phyloP scores from a whole-genome alignment of 164 flowering plant genomes.

The Magnolia kwangsiensis region DNA sequence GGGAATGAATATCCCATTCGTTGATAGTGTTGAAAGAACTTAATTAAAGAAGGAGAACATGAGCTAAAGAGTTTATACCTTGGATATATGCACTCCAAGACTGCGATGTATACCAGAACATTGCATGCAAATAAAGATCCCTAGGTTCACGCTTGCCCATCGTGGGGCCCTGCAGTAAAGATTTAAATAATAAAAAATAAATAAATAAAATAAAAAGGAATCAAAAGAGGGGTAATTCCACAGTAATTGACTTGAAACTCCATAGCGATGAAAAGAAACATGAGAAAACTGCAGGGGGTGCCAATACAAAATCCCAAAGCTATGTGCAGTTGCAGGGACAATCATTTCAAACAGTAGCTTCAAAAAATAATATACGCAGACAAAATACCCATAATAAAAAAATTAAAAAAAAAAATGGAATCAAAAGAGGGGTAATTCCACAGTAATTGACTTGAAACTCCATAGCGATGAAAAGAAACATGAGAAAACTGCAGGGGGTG shows the following conservation, averaged over 20 bases:
- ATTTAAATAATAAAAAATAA: too few species aligned
- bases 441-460: not conserved
- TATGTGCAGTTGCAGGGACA: not conserved
- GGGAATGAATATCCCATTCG: not conserved
- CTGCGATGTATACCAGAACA: constrained; percentile 86
- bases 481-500: not conserved
- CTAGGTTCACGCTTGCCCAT: constrained; percentile 91
- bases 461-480: not conserved
- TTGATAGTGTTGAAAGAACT: not conserved
- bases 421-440: not conserved
- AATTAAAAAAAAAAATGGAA: too few species aligned
- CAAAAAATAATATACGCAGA: too few species aligned
- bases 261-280: not conserved
- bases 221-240: not conserved
- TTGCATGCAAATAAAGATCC: constrained; percentile 81
- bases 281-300: not conserved
- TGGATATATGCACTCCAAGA: constrained; percentile 81
- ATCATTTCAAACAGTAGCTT: too few species aligned
- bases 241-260: not conserved
- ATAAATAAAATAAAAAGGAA: too few species aligned
- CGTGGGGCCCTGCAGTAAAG: constrained; percentile 61
- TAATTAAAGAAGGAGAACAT: not conserved
- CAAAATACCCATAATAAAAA: not conserved
- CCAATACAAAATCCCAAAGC: not conserved
- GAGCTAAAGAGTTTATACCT: constrained; percentile 35